Evolutionary conservation across 2,329 filamentous ascomycete genomes (phyloP), one percentile per base, ranked within the genome.

Genomic region (Juglanconis sp.): DNA sequence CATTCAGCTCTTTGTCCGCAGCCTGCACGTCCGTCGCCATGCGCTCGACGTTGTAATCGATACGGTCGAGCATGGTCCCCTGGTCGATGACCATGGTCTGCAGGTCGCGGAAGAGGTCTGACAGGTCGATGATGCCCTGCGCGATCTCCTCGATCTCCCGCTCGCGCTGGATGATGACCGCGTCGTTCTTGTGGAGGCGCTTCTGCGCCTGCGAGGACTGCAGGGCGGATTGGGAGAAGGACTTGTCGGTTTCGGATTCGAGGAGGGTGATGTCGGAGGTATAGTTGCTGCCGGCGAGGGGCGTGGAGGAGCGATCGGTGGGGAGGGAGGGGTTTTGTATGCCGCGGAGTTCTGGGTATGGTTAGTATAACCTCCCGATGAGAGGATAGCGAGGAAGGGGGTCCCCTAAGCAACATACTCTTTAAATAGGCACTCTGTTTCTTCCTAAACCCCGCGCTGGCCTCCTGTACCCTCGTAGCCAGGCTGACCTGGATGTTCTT

Each of bases 91-190:
- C 92, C 93, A 99, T 98, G 52, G 83, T 88, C 75, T 99, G 95
- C 35, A 99, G 79, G 69, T 99, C 95, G 64, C 96, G 91, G 79
- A 99, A 99, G 54, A 99, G 91, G 72, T 97, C 95, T 4, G 94
- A 91, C 7, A 99, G 80, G 72, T 98, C 94, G 69, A 99, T 98
- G 74, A 99, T 98, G 60, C 95, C 94, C 72, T 97, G 93, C 2
- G 95, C 95, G 65, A 99, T 99, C 68, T 97, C 93, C 71, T 96
- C 96, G 69, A 99, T 99, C 74, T 98, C 95, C 46, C 90, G 88
- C 76, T 99, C 95, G 65, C 95, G 90, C 73, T 98, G 95, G 63
- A 88, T 85, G 67, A 99, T 98, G 42, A 86, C 86, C 3, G 87
- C 81, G 71, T 98, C 94, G 70, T 96, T 92, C 61, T 87, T 89